Evolutionary conservation across 306 rosid species (phyloP).

Genomic region (Trifolium pratense): DNA sequence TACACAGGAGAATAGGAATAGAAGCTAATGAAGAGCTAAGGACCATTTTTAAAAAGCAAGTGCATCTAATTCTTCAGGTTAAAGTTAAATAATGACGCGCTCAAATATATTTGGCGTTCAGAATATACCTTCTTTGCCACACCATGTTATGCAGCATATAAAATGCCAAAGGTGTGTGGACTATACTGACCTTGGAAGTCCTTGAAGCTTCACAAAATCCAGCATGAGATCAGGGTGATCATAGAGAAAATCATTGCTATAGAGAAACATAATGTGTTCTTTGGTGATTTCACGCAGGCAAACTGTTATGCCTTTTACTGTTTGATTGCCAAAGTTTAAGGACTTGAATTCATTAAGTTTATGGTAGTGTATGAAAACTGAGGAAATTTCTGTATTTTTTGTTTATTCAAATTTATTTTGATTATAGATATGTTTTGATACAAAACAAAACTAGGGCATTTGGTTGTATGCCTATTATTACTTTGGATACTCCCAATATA

Average conservation of each 20-base stretch:
- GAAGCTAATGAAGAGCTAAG: constrained; percentile 98
- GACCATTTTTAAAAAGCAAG: constrained; percentile 82
- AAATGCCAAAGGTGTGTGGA: constrained; percentile 28
- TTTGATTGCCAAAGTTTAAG: constrained; percentile 19
- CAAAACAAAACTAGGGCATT: constrained; percentile 21
- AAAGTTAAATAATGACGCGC: constrained; percentile 56
- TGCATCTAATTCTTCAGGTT: constrained; percentile 92
- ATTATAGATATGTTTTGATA: constrained; percentile 30
- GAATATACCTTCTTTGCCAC: constrained; percentile 40
- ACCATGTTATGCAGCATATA: constrained; percentile 42
- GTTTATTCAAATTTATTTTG: constrained; percentile 11
- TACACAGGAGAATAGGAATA: constrained; percentile 86
- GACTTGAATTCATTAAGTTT: constrained; percentile 20
- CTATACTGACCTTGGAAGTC: constrained; percentile 14
- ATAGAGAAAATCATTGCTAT: constrained; percentile 12
- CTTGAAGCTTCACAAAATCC: constrained; percentile 37
- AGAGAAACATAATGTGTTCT: constrained; percentile 33
- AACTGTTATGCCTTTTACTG: constrained; percentile 20
- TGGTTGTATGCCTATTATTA: constrained; percentile 5
- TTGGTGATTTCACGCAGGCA: constrained; percentile 37
- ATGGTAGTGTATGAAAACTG: constrained; percentile 11
- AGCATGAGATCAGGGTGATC: constrained; percentile 36
- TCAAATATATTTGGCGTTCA: constrained; percentile 15
- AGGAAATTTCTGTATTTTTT: constrained; percentile 11
- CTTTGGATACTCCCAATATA: background rate